Evolutionary conservation across 2,329 filamentous ascomycete species (phyloP), one percentile per base, ranked within the genome.

Genomic region (Trichoderma sp.): DNA sequence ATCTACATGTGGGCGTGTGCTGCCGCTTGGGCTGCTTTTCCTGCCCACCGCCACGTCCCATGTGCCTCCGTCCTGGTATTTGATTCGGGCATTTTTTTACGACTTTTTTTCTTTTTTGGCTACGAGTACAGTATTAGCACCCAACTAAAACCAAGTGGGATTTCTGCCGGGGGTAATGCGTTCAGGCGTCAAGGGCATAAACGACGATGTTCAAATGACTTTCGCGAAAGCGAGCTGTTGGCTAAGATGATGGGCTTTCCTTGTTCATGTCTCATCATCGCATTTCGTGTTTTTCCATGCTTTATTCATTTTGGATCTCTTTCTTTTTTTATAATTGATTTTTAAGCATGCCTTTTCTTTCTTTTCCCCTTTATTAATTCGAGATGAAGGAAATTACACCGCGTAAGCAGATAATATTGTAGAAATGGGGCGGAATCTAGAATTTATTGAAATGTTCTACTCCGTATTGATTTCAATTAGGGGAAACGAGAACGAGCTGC

Each of bases 111-210:
- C 12, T 60, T 69, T 60, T 62, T 38, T 71, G 38, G 33, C n/a
- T 67, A 56, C 50, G n/a, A 24, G 50, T 53, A 53, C 45, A 21
- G 4, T 53, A 33, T 71, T 71, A 71, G 53, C 67, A 62, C 67
- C 67, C 67, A 41, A 29, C 35, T 60, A 41, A 31, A 62, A 60
- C 29, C 31, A 38, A 53, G 45, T 45, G 18, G 67, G 65, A 53
- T 53, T 21, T 53, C 45, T 53, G n/a, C 45, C 45, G 45, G 45
- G 45, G 45, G 41, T 21, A 4, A 21, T 67, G 65, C 45, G 60
- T 73, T 41, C 29, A 73, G 69, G 69, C 69, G 69, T 73, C 69
- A 73, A 65, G 69, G 69, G 60, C 69, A 45, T n/a, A 45, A n/a
- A 73, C 21, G 60, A 65, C 16, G 21, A 71, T 56, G 24, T 11